phyloP scores from a whole-genome alignment of 768 basidiomycete species.

The Lactarius tabidus region DNA sequence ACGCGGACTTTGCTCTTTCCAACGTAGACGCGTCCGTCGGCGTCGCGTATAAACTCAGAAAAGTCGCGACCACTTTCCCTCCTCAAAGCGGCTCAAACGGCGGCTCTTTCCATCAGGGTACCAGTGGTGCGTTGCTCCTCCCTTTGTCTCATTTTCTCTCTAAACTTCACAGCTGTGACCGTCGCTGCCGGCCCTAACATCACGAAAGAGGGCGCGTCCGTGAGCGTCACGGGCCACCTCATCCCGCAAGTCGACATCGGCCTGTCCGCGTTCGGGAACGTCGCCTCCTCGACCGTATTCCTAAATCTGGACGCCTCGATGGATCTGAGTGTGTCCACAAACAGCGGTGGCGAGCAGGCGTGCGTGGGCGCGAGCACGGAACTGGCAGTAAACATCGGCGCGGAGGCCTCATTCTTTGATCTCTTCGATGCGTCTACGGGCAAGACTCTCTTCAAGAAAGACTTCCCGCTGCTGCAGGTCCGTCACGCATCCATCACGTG shows the following conservation, averaged over 20 bases:
- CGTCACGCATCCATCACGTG: neutral
- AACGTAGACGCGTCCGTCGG: constrained; percentile 37
- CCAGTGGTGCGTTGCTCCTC: constrained; percentile 39
- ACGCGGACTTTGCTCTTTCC: constrained; percentile 23
- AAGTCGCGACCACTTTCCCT: constrained; percentile 45
- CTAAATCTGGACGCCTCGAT: constrained; percentile 15
- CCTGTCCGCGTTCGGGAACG: neutral
- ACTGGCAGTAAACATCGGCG: constrained; percentile 3
- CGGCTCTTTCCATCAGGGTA: constrained; percentile 34
- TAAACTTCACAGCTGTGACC: constrained; percentile 33
- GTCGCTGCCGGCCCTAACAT: constrained; percentile 34
- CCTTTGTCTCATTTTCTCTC: constrained; percentile 29
- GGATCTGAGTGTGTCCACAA: neutral
- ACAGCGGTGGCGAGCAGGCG: too few relatives aligned
- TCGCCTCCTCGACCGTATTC: constrained; percentile 2
- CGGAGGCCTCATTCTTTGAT: neutral
- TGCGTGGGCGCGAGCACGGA: constrained; percentile 13
- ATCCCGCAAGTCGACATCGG: constrained; percentile 36
- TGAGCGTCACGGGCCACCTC: constrained; percentile 44
- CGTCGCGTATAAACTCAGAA: constrained; percentile 41
- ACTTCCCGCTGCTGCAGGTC: constrained; percentile 6
- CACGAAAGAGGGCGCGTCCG: constrained; percentile 30
- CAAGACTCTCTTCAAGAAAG: neutral
- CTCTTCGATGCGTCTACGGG: neutral
- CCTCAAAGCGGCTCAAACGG: constrained; percentile 30